Percentiles rank a stretch among this genome's conserved stretches.
Conservation (phyloP, 2,329 filamentous ascomycete species). For the Talaromyces verruculosus region DNA sequence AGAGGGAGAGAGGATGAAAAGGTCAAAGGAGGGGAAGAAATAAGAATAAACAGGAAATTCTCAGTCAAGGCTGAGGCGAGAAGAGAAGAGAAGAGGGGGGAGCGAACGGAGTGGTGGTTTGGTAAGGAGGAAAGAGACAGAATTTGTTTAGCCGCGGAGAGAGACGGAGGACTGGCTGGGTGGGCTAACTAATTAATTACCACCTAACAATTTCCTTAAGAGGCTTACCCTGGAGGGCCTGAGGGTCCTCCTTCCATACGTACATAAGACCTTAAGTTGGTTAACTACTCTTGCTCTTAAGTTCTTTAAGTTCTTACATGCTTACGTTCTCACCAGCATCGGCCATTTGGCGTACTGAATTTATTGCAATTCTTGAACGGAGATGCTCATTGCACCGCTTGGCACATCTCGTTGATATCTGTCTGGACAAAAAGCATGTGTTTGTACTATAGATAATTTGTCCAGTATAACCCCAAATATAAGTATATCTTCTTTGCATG, state of each 20-base stretch:
- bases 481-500: background rate
- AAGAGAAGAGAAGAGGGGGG: conserved; percentile 15
- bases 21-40: conserved; percentile 17
- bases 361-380: background rate
- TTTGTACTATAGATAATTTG: background rate
- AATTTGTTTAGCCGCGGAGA: conserved; percentile 20
- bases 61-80: conserved; percentile 16
- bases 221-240: background rate
- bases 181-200: conserved; percentile 8
- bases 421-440: background rate
- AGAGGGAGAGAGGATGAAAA: conserved; percentile 16
- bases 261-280: background rate
- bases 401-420: background rate
- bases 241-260: background rate
- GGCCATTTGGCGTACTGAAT: background rate
- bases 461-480: background rate
- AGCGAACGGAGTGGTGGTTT: background rate
- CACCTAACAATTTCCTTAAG: background rate
- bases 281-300: background rate
- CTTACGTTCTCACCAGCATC: background rate
- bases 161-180: conserved; percentile 13
- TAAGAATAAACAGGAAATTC: conserved; percentile 13
- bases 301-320: background rate
- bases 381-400: background rate
- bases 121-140: conserved; percentile 16